Percentiles rank a stretch among this genome's conserved stretches.
These are phyloP conservation scores for Stephanodiscus triporus DNA, from an alignment of 108 stramenopile species.

Conservation along the genomic window DNA sequence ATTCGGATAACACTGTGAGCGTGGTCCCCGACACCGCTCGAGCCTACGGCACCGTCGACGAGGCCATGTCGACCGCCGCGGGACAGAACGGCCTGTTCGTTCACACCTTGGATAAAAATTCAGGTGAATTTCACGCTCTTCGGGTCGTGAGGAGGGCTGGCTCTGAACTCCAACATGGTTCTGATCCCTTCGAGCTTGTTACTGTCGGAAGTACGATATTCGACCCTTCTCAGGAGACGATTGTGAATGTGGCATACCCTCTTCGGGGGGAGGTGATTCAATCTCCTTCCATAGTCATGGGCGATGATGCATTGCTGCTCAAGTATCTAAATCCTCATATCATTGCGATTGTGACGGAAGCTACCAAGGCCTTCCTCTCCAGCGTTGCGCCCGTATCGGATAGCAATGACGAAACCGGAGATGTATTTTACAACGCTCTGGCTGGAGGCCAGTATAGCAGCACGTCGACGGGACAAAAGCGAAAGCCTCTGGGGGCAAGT, in stretches of 20 bases:
- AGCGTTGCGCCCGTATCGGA: slow-evolving; percentile 17
- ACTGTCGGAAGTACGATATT: slow-evolving; percentile 71
- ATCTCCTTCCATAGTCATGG: slow-evolving; percentile 79
- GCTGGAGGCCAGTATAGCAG: slow-evolving; percentile 13
- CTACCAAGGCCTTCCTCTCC: slow-evolving; percentile 41
- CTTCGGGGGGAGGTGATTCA: slow-evolving; percentile 77
- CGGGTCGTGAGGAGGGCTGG: slow-evolving; percentile 26
- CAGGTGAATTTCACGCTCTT: slow-evolving; percentile 47
- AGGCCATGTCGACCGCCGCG: slow-evolving; percentile 31
- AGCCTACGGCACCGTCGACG: slow-evolving; percentile 38
- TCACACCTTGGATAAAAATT: slow-evolving; percentile 59
- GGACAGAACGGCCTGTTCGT: slow-evolving; percentile 69
- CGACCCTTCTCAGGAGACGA: slow-evolving; percentile 63
- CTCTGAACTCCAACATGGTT: slow-evolving; percentile 15
- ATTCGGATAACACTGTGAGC: slow-evolving; percentile 59
- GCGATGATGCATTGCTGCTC: slow-evolving; percentile 92
- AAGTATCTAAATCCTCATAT: slow-evolving; percentile 97
- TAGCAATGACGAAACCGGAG: slow-evolving; percentile 24
- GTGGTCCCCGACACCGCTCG: slow-evolving; percentile 58
- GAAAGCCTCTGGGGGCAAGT: slow-evolving; percentile 60
- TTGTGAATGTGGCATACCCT: slow-evolving; percentile 79
- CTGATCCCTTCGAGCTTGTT: slow-evolving; percentile 37
- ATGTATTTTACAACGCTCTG: slow-evolving; percentile 47
- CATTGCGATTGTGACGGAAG: slow-evolving; percentile 76
- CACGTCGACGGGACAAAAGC: slow-evolving; percentile 41